Base-by-base conservation (phyloP, 140 eudicot species). In the Cichorium intybus region DNA sequence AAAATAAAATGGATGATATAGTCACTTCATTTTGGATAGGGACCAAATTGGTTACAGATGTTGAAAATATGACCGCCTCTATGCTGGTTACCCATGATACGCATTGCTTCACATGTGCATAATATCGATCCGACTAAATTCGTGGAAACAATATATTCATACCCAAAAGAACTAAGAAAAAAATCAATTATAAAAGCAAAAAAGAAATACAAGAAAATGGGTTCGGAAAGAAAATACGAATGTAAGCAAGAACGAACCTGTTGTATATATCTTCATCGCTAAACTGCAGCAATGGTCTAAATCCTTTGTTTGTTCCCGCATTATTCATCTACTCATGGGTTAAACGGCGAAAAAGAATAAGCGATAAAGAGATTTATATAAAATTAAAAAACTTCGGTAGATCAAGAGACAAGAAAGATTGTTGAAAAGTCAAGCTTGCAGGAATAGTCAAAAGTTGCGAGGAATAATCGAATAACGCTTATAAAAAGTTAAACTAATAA, bases 231-330 rank as follows among this genome's bases (percentile, higher is more conserved):
- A 4, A 39, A 5, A 37, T 8, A 24, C 22, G 10, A 46, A 45
- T 31, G 31, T 10, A 21, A 14, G 59, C 15, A 45, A 46, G 56
- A 69, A 56, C 56, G 11, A 50, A 88, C 96, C 94, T 88, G 94
- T 78, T 84, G 75, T 61, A 88, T n/a, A n/a, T 85, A 70, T 88
- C 96, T 48, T 80, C 85, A 64, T 88, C 87, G 34, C 72, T 82
- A 67, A 88, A 85, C 83, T 85, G 81, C 69, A 85, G 72, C 80
- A 88, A 82, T 54, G 96, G 96, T 75, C 96, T 80, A 63, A 88
- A 88, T 39, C 96, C 96, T 81, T 88, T 88, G 78, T 88, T 88
- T 55, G 85, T 83, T 54, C 96, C 95, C 1, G 95, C 96, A 76
- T 88, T 88, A 56, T 88, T 88, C 62, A 88, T 81, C 95, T 87